phyloP scores from a whole-genome alignment of 2,329 filamentous ascomycete species.

The Colletotrichum cereale region DNA sequence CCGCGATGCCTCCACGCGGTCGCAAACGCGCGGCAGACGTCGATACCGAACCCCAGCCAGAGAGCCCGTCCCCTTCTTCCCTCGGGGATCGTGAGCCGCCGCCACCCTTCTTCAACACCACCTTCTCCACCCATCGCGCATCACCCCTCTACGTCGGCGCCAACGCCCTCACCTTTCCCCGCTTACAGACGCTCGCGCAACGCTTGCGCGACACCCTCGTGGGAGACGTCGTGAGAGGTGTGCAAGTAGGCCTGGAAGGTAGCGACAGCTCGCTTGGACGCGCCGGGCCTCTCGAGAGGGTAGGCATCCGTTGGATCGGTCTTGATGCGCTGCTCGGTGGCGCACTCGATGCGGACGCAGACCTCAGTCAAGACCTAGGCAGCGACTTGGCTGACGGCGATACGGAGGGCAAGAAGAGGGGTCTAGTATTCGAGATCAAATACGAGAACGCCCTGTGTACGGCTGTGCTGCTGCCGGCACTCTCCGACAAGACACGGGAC shows the following conservation, averaged over 20 bases:
- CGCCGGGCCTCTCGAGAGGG: conserved; percentile 59
- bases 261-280: conserved; percentile 53
- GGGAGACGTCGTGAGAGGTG: conserved; percentile 70
- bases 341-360: conserved; percentile 17
- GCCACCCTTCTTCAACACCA: conserved; percentile 68
- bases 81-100: conserved; percentile 43
- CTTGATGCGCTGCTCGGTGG: conserved; percentile 49
- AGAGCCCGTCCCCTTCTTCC: conserved; percentile 5
- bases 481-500: conserved; percentile 27
- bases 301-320: conserved; percentile 62
- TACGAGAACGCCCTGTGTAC: conserved; percentile 67
- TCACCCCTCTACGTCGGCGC: conserved; percentile 65
- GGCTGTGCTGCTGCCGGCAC: conserved; percentile 62
- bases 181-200: conserved; percentile 59
- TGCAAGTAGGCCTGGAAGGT: conserved; percentile 64
- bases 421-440: conserved; percentile 60
- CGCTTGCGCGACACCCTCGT: conserved; percentile 67
- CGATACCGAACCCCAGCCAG: not conserved
- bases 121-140: conserved; percentile 68
- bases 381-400: conserved; percentile 18
- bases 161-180: conserved; percentile 51
- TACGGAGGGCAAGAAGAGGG: conserved; percentile 43
- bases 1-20: conserved; percentile 24
- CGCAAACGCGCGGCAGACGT: conserved; percentile 22
- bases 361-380: conserved; percentile 25